Percentiles rank a stretch among this genome's conserved stretches.
These are phyloP conservation scores for Naganishia albida DNA, from an alignment of 1,284 basidiomycete species.

Conservation along the genomic window DNA sequence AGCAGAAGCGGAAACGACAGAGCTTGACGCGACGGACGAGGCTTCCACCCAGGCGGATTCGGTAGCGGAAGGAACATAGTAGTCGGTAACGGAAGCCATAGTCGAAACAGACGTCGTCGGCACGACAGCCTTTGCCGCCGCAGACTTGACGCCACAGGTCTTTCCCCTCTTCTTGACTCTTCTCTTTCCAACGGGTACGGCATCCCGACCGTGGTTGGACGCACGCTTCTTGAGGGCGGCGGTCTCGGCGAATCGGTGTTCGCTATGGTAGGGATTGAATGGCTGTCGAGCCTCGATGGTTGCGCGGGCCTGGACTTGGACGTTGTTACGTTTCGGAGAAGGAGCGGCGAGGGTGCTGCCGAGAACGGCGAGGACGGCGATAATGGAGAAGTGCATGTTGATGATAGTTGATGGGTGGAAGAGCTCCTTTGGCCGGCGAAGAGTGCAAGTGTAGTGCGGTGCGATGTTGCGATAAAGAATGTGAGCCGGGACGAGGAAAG, in stretches of 20 bases:
- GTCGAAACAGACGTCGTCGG: not conserved
- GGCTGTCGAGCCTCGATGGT: slow-evolving; percentile 2
- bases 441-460: not conserved
- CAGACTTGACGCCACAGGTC: slow-evolving; percentile 3
- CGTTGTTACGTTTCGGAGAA: slow-evolving; percentile 10
- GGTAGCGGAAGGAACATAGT: slow-evolving; percentile 23
- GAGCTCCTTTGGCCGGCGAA: not conserved
- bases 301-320: not conserved
- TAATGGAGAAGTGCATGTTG: slow-evolving; percentile 17
- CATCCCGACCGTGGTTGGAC: slow-evolving; percentile 17
- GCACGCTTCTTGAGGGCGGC: slow-evolving; percentile 18
- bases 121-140: slow-evolving; percentile 7
- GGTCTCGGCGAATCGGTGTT: slow-evolving; percentile 14
- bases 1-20: not conserved
- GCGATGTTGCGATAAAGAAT: slow-evolving; percentile 6
- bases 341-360: slow-evolving; percentile 13
- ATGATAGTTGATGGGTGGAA: not conserved
- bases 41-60: slow-evolving; percentile 16
- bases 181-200: not conserved
- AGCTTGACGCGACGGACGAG: slow-evolving; percentile 1
- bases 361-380: slow-evolving; percentile 22
- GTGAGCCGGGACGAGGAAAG: slow-evolving; percentile 1
- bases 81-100: slow-evolving; percentile 18
- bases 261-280: slow-evolving; percentile 27
- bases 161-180: slow-evolving; percentile 11